Evolutionary conservation across 805 yeast genomes (phyloP).

Genomic region (Komagataella kurtzmanii): DNA sequence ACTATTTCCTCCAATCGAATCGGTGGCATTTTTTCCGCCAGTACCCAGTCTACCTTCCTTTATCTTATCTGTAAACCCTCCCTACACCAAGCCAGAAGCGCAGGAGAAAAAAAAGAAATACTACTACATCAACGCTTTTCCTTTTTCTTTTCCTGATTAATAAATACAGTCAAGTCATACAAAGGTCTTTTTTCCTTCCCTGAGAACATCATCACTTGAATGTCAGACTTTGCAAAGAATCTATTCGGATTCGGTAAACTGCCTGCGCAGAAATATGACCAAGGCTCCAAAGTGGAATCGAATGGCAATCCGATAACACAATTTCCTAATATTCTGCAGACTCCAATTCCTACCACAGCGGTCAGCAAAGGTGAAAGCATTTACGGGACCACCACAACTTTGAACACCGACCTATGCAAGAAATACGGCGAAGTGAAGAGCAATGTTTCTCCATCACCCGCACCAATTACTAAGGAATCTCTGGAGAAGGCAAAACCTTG

Average conservation of each 20-base stretch:
- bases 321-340: conserved; percentile 27
- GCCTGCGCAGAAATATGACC: conserved; percentile 2
- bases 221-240: conserved; percentile 26
- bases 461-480: conserved; percentile 2
- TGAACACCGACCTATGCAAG: conserved; percentile 12
- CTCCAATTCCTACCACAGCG: conserved; percentile 59
- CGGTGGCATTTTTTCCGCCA: background rate
- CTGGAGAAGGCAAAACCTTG: background rate
- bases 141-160: background rate
- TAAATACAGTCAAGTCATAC: background rate
- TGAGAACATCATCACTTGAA: conserved; percentile 4
- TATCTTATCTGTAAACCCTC: background rate
- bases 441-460: conserved; percentile 3
- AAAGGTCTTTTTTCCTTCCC: background rate
- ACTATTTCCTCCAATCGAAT: background rate
- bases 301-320: conserved; percentile 2
- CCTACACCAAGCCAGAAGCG: background rate
- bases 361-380: conserved; percentile 47
- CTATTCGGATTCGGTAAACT: conserved; percentile 19
- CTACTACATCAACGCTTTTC: background rate
- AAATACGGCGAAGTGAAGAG: conserved; percentile 6
- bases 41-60: background rate
- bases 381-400: conserved; percentile 49
- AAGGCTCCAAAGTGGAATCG: conserved; percentile 1
- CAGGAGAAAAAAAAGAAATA: background rate